Conservation (phyloP, 768 basidiomycete genomes). For the Pleurotus eryngii region DNA sequence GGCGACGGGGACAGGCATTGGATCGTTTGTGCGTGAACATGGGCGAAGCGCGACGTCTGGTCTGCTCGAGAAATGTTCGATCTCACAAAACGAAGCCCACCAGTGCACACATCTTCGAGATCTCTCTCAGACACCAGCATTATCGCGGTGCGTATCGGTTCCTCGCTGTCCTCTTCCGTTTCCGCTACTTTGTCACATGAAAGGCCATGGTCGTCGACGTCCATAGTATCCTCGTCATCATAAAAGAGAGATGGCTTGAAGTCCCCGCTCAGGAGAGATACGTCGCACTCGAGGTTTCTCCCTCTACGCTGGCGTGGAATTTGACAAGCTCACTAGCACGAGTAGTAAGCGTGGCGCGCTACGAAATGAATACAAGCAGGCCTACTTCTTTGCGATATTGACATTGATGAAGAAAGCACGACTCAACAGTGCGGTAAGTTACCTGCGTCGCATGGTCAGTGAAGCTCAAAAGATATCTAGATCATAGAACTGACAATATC, state of each 20-base stretch:
- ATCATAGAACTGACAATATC: conserved; percentile 36
- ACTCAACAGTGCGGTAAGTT: conserved; percentile 75
- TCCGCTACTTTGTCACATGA: conserved; percentile 19
- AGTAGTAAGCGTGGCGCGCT: not conserved
- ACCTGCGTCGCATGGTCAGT: conserved; percentile 45
- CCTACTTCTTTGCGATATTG: conserved; percentile 76
- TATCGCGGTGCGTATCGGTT: conserved; percentile 45
- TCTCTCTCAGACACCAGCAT: conserved; percentile 61
- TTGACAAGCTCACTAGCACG: conserved; percentile 55
- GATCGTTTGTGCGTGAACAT: conserved; percentile 55
- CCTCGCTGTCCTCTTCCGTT: conserved; percentile 39
- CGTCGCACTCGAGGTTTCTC: conserved; percentile 54
- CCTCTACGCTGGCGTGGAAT: conserved; percentile 50
- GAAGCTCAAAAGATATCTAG: not conserved
- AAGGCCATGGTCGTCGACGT: conserved; percentile 3
- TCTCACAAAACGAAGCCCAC: not conserved
- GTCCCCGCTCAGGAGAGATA: conserved; percentile 69
- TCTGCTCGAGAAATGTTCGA: conserved; percentile 21
- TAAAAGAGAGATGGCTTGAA: conserved; percentile 17
- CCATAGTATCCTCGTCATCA: conserved; percentile 6
- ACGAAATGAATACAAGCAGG: not conserved
- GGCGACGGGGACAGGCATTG: conserved; percentile 71
- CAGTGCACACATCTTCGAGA: conserved; percentile 52
- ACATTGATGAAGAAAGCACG: conserved; percentile 70
- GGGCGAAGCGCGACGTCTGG: conserved; percentile 48